Conservation (phyloP, 2,329 filamentous ascomycete species). For the Cercospora canescens region DNA sequence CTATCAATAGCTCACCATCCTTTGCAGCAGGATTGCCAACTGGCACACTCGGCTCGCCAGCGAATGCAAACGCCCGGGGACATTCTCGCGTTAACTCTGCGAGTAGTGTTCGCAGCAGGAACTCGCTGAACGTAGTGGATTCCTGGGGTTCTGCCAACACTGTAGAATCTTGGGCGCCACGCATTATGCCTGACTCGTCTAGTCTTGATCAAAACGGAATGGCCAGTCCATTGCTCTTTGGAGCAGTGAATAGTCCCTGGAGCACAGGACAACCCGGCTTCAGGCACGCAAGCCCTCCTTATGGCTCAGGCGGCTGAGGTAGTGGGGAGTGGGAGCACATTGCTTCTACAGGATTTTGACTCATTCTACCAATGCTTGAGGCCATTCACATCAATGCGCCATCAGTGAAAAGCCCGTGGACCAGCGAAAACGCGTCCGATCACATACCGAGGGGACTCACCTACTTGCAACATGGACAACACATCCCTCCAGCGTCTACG, state of each 20-base stretch:
- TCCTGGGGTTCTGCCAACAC: slow-evolving; percentile 28
- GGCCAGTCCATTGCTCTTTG: slow-evolving; percentile 45
- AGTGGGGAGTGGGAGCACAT: not conserved
- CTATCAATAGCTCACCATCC: slow-evolving; percentile 25
- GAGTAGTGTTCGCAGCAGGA: slow-evolving; percentile 41
- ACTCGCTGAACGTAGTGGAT: slow-evolving; percentile 30
- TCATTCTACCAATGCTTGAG: not conserved
- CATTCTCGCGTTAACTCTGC: slow-evolving; percentile 48
- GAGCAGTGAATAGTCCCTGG: slow-evolving; percentile 40
- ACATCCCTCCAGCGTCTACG: not conserved
- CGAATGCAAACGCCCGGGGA: slow-evolving; percentile 21
- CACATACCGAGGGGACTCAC: not conserved
- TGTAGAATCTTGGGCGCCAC: slow-evolving; percentile 19
- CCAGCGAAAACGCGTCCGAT: not conserved
- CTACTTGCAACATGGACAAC: not conserved
- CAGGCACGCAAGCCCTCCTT: slow-evolving; percentile 22
- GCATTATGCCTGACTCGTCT: slow-evolving; percentile 22
- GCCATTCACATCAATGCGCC: not conserved
- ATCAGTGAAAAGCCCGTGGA: not conserved
- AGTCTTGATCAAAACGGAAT: slow-evolving; percentile 34
- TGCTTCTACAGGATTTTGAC: not conserved
- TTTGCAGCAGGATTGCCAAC: slow-evolving; percentile 37
- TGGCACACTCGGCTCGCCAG: slow-evolving; percentile 31
- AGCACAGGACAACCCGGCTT: slow-evolving; percentile 25
- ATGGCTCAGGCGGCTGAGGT: slow-evolving; percentile 26